Evolutionary conservation across 768 basidiomycete genomes (phyloP).

Genomic region (Ramaria sp.): DNA sequence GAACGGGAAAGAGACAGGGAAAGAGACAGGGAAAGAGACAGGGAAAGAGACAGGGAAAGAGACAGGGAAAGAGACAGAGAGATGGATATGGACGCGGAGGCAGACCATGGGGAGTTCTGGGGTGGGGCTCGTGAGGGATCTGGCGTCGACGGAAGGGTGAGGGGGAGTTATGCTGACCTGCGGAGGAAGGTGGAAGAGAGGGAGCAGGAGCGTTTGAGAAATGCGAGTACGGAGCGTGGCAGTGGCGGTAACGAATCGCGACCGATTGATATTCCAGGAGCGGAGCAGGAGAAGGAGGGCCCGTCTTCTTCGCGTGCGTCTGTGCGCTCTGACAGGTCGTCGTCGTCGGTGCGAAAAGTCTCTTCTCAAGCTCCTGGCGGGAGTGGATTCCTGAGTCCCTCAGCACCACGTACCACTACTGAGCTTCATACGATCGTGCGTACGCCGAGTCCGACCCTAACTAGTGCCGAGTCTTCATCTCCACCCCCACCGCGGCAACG

Average conservation of each 20-base stretch:
- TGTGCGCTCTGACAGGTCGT: neutral
- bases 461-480: neutral
- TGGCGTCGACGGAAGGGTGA: neutral
- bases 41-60: neutral
- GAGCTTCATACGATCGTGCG: neutral
- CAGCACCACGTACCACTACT: slow-evolving; percentile 5
- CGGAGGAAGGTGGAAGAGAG: slow-evolving; percentile 5
- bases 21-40: neutral
- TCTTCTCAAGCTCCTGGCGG: neutral
- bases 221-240: neutral
- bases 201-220: neutral
- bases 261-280: slow-evolving; percentile 8
- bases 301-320: neutral
- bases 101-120: slow-evolving; percentile 6
- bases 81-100: neutral
- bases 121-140: neutral
- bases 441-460: neutral
- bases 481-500: neutral
- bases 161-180: slow-evolving; percentile 5
- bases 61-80: neutral
- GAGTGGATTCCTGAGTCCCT: slow-evolving; percentile 1
- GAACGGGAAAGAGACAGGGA: neutral
- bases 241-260: neutral
- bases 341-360: neutral
- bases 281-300: neutral